Percentiles rank a stretch among this genome's conserved stretches.
phyloP scores from a whole-genome alignment of 23 red algal species.

The Gracilaria caudata region DNA sequence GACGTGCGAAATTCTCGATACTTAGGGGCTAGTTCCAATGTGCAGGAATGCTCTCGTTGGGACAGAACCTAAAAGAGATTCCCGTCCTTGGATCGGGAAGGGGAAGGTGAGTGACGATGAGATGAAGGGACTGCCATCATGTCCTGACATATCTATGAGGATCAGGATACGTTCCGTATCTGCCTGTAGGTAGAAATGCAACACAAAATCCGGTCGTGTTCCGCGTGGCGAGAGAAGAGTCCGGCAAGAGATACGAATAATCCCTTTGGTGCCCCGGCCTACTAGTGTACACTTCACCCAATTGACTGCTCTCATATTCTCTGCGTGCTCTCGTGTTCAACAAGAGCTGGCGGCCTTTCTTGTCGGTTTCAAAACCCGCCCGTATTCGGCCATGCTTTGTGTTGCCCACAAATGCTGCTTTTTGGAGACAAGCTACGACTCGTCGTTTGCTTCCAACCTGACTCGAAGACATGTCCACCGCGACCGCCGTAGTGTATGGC shows the following conservation, averaged over 20 bases:
- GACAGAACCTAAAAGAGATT: not conserved
- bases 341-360: not conserved
- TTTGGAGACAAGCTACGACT: not conserved
- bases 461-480: no score
- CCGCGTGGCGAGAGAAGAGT: no score
- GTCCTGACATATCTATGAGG: no score
- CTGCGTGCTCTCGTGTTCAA: not conserved
- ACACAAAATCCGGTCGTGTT: no score
- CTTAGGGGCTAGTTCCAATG: not conserved
- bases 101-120: not conserved
- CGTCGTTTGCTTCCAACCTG: not conserved
- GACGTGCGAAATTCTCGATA: not conserved
- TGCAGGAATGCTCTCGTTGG: not conserved
- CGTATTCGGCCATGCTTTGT: not conserved
- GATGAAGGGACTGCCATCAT: not conserved
- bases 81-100: not conserved
- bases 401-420: not conserved
- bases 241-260: no score
- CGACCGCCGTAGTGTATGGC: not conserved
- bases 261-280: not conserved
- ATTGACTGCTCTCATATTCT: not conserved
- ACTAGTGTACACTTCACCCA: not conserved
- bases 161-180: not conserved
- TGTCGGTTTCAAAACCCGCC: not conserved
- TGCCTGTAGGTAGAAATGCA: not conserved